Evolutionary conservation across 768 basidiomycete genomes (phyloP).

Genomic region (Chalciporus piperatus): DNA sequence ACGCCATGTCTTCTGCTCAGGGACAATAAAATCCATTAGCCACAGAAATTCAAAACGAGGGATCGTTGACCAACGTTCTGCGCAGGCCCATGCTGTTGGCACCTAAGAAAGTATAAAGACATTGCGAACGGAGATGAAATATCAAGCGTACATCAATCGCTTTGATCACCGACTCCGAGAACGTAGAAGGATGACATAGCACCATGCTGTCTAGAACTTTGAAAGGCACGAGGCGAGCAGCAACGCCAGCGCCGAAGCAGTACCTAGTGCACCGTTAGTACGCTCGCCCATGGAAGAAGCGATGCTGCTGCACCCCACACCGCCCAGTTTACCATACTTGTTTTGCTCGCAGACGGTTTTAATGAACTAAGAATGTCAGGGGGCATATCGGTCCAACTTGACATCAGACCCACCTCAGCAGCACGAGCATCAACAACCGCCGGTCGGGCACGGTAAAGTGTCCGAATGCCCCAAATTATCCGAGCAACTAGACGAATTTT

Average conservation of each 20-base stretch:
- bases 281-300: background rate
- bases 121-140: background rate
- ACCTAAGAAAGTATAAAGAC: conserved; percentile 10
- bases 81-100: conserved; percentile 34
- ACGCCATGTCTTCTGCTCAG: conserved; percentile 32
- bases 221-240: conserved; percentile 27
- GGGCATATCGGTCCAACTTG: too few species aligned
- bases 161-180: conserved; percentile 32
- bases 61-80: conserved; percentile 30
- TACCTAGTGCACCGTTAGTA: conserved; percentile 27
- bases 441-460: conserved; percentile 23
- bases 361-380: conserved; percentile 29
- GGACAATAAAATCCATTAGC: background rate
- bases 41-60: background rate
- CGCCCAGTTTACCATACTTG: conserved; percentile 40
- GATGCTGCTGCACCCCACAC: conserved; percentile 35
- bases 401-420: conserved; percentile 17
- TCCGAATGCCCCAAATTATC: conserved; percentile 19
- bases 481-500: conserved; percentile 15
- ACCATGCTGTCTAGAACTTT: conserved; percentile 37
- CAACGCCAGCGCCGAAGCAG: conserved; percentile 36
- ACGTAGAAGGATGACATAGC: conserved; percentile 40
- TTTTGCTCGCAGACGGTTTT: conserved; percentile 36
- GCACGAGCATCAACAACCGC: conserved; percentile 28
- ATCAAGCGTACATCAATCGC: conserved; percentile 25